These are phyloP conservation scores for Candida albicans DNA, from an alignment of 1,139 yeast species.

Conservation along the genomic window DNA sequence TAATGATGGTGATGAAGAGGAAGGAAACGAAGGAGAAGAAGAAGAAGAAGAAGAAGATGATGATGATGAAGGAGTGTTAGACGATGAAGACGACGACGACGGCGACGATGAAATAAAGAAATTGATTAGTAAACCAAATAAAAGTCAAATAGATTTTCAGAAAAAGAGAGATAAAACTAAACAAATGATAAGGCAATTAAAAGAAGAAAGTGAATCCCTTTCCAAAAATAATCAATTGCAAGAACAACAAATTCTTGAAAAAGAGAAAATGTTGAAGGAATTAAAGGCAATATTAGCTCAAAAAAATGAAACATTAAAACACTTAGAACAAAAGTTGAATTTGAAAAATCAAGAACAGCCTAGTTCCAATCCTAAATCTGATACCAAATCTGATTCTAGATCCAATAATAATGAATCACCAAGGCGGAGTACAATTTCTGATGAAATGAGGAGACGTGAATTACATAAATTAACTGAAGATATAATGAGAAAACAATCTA, in stretches of 20 bases:
- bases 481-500: conserved; percentile 18
- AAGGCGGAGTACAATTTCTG: too few species aligned
- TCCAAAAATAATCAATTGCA: conserved; percentile 4
- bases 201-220: conserved; percentile 4
- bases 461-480: conserved; percentile 23
- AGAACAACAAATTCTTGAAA: conserved; percentile 4
- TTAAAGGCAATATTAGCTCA: conserved; percentile 5
- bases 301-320: conserved; percentile 10
- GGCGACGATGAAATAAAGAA: too few species aligned
- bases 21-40: background rate
- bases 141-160: too few species aligned
- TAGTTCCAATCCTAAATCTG: too few species aligned
- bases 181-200: background rate
- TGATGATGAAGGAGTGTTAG: background rate
- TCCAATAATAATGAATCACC: conserved; percentile 1
- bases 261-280: conserved; percentile 5
- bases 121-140: too few species aligned
- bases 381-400: background rate
- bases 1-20: conserved; percentile 3
- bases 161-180: background rate
- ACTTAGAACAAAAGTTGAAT: conserved; percentile 15
- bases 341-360: conserved; percentile 9
- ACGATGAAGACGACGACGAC: too few species aligned
- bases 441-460: conserved; percentile 16
- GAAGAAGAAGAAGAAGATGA: background rate